These are phyloP conservation scores for Colletotrichum sp. DNA, from an alignment of 2,329 filamentous ascomycete genomes.

Conservation along the genomic window DNA sequence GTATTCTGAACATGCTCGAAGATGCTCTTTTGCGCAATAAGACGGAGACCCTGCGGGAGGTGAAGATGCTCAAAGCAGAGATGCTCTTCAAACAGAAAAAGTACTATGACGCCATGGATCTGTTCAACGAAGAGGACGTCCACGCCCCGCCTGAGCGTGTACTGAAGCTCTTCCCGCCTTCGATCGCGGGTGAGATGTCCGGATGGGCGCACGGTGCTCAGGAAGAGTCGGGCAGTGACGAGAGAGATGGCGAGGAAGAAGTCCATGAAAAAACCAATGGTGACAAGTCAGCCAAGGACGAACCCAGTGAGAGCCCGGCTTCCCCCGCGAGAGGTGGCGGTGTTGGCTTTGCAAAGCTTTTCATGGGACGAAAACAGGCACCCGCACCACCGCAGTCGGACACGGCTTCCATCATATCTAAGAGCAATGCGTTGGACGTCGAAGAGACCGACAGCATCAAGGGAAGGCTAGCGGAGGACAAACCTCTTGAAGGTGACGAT, in stretches of 20 bases:
- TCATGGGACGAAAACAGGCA: constrained; percentile 51
- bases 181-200: constrained; percentile 84
- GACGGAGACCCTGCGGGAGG: constrained; percentile 76
- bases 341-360: constrained; percentile 59
- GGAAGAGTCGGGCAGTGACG: constrained; percentile 49
- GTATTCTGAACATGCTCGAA: constrained; percentile 86
- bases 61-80: constrained; percentile 93
- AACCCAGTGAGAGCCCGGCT: constrained; percentile 27
- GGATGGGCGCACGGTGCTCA: constrained; percentile 48
- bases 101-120: constrained; percentile 84
- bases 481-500: constrained; percentile 77
- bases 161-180: constrained; percentile 80
- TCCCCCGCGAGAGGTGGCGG: constrained; percentile 42
- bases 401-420: constrained; percentile 66
- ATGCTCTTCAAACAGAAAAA: constrained; percentile 81
- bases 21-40: constrained; percentile 90
- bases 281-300: constrained; percentile 31
- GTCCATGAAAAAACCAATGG: constrained; percentile 36
- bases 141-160: constrained; percentile 89
- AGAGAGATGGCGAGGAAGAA: constrained; percentile 33
- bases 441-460: constrained; percentile 62
- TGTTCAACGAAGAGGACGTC: constrained; percentile 85
- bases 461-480: constrained; percentile 53
- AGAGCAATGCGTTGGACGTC: constrained; percentile 53
- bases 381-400: constrained; percentile 48